phyloP scores from a whole-genome alignment of 2,329 filamentous ascomycete genomes.

The Didymosphaeria variabile region DNA sequence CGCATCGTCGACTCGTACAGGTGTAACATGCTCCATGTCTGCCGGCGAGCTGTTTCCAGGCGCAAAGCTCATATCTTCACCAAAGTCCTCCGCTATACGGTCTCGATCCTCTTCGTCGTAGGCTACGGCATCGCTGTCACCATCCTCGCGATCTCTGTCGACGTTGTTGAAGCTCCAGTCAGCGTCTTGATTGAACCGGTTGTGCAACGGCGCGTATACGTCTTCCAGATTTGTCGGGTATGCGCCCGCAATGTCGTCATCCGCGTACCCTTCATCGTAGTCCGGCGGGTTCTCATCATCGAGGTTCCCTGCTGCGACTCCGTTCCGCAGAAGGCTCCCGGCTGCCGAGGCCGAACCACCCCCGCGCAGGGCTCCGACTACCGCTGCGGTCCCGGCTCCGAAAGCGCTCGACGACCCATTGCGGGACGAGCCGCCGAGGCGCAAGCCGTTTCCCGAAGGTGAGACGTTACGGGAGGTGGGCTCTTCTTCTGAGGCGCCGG shows the following conservation, averaged over 20 bases:
- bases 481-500: constrained; percentile 50
- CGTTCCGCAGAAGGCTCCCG: constrained; percentile 44
- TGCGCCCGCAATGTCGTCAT: constrained; percentile 26
- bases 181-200: constrained; percentile 19
- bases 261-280: constrained; percentile 35
- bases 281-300: constrained; percentile 34
- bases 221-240: constrained; percentile 18
- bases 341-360: constrained; percentile 44
- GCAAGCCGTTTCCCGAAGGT: constrained; percentile 81
- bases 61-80: constrained; percentile 30
- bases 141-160: constrained; percentile 27
- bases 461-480: constrained; percentile 41
- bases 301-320: constrained; percentile 45
- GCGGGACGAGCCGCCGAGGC: constrained; percentile 87
- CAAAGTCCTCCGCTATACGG: constrained; percentile 43
- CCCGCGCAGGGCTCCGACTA: constrained; percentile 51
- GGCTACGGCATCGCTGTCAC: constrained; percentile 33
- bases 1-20: constrained; percentile 27
- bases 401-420: constrained; percentile 92
- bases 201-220: constrained; percentile 22
- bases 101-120: constrained; percentile 30
- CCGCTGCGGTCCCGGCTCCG: constrained; percentile 81
- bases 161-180: constrained; percentile 35
- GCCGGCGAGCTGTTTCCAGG: constrained; percentile 34
- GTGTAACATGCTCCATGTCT: constrained; percentile 19